These are phyloP conservation scores for Sclerotiophoma versabilis DNA, from an alignment of 2,329 filamentous ascomycete genomes.

Conservation along the genomic window DNA sequence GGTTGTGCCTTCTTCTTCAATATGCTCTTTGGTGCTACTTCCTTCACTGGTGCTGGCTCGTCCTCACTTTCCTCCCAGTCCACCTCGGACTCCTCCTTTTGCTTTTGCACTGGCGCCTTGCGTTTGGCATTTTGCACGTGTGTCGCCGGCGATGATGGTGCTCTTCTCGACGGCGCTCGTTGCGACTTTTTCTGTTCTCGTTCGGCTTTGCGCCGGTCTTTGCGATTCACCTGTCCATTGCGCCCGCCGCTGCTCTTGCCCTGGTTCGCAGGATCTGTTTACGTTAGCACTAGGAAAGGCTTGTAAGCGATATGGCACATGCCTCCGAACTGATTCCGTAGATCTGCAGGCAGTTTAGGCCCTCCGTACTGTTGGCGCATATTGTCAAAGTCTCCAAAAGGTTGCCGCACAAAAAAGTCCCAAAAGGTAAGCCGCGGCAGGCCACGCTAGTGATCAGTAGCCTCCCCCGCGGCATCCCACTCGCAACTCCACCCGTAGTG, in stretches of 20 bases:
- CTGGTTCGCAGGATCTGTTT: conserved; percentile 37
- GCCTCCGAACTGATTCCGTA: conserved; percentile 55
- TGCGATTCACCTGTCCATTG: conserved; percentile 55
- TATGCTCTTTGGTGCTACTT: conserved; percentile 42
- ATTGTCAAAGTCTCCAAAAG: conserved; percentile 25
- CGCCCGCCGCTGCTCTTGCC: conserved; percentile 34
- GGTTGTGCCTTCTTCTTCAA: conserved; percentile 30
- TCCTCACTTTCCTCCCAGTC: conserved; percentile 46
- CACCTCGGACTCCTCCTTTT: conserved; percentile 36
- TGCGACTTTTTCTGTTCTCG: conserved; percentile 66
- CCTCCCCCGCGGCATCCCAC: conserved; percentile 27
- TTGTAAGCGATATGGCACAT: not conserved
- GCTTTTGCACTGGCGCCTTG: conserved; percentile 29
- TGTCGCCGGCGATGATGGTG: conserved; percentile 7
- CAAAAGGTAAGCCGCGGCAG: conserved; percentile 27
- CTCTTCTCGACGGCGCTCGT: conserved; percentile 28
- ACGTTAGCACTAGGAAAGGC: conserved; percentile 10
- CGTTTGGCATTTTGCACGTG: conserved; percentile 27
- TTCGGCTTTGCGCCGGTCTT: conserved; percentile 72
- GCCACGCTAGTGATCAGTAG: conserved; percentile 12
- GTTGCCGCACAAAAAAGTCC: conserved; percentile 41
- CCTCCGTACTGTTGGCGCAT: conserved; percentile 50
- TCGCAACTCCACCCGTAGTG: conserved; percentile 28
- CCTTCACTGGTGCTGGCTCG: conserved; percentile 28
- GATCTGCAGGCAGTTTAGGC: conserved; percentile 56